phyloP scores from a whole-genome alignment of 2,329 filamentous ascomycete species.

The Calonectria honghensis region DNA sequence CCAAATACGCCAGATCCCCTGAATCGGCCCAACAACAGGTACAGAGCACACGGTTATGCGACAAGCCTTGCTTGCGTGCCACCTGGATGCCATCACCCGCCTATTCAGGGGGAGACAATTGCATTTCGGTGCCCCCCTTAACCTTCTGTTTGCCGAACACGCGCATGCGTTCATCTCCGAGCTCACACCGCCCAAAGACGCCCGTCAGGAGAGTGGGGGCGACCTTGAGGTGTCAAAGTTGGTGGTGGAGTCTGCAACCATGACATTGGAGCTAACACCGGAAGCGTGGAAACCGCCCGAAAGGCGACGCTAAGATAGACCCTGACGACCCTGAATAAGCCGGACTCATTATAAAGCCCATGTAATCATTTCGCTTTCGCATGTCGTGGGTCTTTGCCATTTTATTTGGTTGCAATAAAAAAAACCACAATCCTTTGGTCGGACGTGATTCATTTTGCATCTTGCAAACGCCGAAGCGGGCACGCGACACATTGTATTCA shows the following conservation, averaged over 20 bases:
- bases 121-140: conserved; percentile 18
- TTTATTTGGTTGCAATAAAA: conserved; percentile 8
- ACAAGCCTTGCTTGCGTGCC: not conserved
- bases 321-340: conserved; percentile 23
- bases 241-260: conserved; percentile 38
- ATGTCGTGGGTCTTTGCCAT: conserved; percentile 14
- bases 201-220: conserved; percentile 24
- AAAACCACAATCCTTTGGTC: not conserved
- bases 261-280: conserved; percentile 37
- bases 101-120: not conserved
- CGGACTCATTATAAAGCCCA: conserved; percentile 25
- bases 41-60: not conserved
- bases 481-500: conserved; percentile 31
- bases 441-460: conserved; percentile 14
- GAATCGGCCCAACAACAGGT: not conserved
- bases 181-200: conserved; percentile 36
- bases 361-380: conserved; percentile 10
- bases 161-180: conserved; percentile 11
- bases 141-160: conserved; percentile 28
- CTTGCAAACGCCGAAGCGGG: conserved; percentile 12
- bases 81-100: not conserved
- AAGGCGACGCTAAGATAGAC: conserved; percentile 32
- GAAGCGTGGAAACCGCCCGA: conserved; percentile 29
- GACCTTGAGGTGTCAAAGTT: conserved; percentile 30
- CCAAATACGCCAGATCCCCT: not conserved